phyloP scores from a whole-genome alignment of 2,329 filamentous ascomycete species.

The Polychaeton citri region DNA sequence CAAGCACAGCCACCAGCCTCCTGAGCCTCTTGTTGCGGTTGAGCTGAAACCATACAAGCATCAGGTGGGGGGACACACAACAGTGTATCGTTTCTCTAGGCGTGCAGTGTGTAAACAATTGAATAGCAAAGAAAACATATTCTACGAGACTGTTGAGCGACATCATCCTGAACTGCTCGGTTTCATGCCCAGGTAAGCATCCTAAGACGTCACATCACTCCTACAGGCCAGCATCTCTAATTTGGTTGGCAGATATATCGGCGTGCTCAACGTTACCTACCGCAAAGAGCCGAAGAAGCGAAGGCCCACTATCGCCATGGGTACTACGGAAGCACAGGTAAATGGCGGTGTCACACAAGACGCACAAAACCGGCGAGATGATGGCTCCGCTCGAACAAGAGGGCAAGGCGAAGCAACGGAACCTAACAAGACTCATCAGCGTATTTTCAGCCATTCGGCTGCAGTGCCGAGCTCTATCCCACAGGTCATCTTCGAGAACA shows the following conservation, averaged over 20 bases:
- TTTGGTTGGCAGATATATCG: conserved; percentile 61
- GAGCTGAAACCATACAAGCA: conserved; percentile 95
- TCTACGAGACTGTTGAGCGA: conserved; percentile 91
- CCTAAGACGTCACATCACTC: too few species aligned
- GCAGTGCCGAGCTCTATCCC: conserved; percentile 63
- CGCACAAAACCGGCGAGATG: background rate
- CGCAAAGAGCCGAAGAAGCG: conserved; percentile 58
- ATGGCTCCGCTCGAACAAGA: background rate
- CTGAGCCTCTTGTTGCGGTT: conserved; percentile 68
- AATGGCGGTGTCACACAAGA: conserved; percentile 4
- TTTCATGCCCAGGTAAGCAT: conserved; percentile 62
- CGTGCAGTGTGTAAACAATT: conserved; percentile 95
- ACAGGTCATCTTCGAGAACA: conserved; percentile 87
- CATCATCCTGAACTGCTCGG: conserved; percentile 79
- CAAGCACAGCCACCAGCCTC: conserved; percentile 23
- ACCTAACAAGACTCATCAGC: conserved; percentile 22
- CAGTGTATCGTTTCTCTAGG: conserved; percentile 88
- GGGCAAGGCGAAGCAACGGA: conserved; percentile 2
- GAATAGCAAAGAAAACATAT: conserved; percentile 96
- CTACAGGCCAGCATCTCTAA: conserved; percentile 15
- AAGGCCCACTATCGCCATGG: conserved; percentile 16
- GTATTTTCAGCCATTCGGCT: conserved; percentile 63
- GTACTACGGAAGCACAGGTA: conserved; percentile 9
- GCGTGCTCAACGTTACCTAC: conserved; percentile 91
- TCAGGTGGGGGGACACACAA: conserved; percentile 93